Evolutionary conservation across 208 protist species (phyloP).

Genomic region (Acanthamoeba rhysodes): DNA sequence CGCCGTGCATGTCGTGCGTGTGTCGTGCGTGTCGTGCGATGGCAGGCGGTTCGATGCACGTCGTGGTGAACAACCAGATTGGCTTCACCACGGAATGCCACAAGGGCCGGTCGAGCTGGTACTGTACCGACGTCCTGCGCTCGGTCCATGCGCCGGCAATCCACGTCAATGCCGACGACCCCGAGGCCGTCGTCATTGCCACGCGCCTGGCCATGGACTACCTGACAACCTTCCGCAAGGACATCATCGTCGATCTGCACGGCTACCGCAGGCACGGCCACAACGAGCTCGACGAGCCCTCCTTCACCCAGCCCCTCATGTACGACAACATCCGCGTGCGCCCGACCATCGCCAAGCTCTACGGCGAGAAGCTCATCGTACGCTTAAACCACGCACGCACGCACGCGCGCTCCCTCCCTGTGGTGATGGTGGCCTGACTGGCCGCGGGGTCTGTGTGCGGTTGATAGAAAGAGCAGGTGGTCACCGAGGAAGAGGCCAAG

Average conservation of each 20-base stretch:
- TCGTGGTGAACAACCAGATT: constrained; percentile 88
- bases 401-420: too few species aligned
- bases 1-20: background rate
- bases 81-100: constrained; percentile 84
- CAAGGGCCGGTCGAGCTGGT: constrained; percentile 80
- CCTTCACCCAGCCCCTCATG: constrained; percentile 91
- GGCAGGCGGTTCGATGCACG: constrained; percentile 79
- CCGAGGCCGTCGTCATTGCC: constrained; percentile 82
- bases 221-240: constrained; percentile 55
- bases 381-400: background rate
- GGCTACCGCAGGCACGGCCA: constrained; percentile 90
- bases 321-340: constrained; percentile 86
- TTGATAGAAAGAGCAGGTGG: constrained; percentile 1
- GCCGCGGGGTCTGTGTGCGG: too few species aligned
- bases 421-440: background rate
- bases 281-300: constrained; percentile 90
- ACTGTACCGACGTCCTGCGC: constrained; percentile 83
- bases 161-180: constrained; percentile 89
- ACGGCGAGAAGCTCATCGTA: constrained; percentile 79
- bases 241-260: constrained; percentile 90
- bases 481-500: constrained; percentile 31
- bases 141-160: constrained; percentile 86
- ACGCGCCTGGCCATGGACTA: constrained; percentile 72
- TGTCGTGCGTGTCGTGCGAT: background rate
- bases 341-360: constrained; percentile 79